phyloP scores from a whole-genome alignment of 78 protist species.

The Dictyostelium citrinum region DNA sequence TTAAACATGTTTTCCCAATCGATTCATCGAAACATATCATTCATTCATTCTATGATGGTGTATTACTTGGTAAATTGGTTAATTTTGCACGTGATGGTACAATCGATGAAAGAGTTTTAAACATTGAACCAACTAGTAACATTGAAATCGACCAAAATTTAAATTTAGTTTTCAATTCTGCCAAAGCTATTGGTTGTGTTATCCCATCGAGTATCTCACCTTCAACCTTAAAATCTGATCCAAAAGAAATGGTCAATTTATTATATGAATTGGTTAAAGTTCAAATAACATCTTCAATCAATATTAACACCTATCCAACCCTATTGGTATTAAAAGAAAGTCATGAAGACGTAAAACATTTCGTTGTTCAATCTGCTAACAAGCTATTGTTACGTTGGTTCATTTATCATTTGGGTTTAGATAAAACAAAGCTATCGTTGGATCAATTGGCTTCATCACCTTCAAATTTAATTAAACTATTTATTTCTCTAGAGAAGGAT shows the following conservation, averaged over 20 bases:
- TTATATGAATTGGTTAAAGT: conserved; percentile 46
- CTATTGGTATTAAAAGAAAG: not conserved
- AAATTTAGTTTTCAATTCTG: conserved; percentile 63
- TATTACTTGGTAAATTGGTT: conserved; percentile 83
- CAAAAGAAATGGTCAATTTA: not conserved
- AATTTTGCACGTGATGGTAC: conserved; percentile 70
- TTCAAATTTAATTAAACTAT: conserved; percentile 14
- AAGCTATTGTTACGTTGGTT: conserved; percentile 34
- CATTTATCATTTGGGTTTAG: not conserved
- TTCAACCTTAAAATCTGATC: conserved; percentile 3
- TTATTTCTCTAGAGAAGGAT: conserved; percentile 3
- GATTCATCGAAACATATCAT: conserved; percentile 6
- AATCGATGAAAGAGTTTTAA: conserved; percentile 84
- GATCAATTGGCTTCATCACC: conserved; percentile 15
- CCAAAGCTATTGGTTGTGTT: conserved; percentile 69
- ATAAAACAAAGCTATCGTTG: conserved; percentile 10
- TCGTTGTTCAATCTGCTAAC: conserved; percentile 3
- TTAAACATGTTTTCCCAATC: conserved; percentile 65
- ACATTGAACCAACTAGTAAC: not conserved
- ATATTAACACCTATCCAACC: conserved; percentile 39
- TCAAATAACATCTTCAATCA: conserved; percentile 3
- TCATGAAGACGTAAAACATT: conserved; percentile 45
- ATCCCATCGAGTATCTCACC: conserved; percentile 1
- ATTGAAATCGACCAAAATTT: conserved; percentile 71
- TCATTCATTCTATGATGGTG: conserved; percentile 74